These are phyloP conservation scores for Russula virescens DNA, from an alignment of 768 basidiomycete genomes.

Conservation along the genomic window DNA sequence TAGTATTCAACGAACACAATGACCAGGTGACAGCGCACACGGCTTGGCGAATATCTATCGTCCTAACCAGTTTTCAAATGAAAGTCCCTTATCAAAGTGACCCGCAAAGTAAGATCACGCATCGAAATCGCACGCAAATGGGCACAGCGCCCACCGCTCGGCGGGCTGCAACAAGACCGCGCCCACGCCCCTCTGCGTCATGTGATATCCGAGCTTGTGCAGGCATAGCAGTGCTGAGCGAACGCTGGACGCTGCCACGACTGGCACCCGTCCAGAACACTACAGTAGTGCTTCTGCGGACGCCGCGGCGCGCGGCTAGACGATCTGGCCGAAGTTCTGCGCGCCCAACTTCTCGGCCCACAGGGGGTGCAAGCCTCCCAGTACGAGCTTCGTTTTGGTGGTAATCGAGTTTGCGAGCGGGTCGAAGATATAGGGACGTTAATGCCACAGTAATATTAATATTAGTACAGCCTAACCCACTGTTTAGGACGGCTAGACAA, in stretches of 20 bases:
- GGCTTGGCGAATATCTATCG: background rate
- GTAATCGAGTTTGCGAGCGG: slow-evolving; percentile 52
- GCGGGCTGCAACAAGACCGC: slow-evolving; percentile 37
- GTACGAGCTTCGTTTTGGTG: slow-evolving; percentile 47
- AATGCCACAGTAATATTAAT: too few relatives aligned
- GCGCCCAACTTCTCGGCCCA: slow-evolving; percentile 72
- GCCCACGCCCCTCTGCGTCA: slow-evolving; percentile 33
- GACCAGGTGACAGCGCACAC: too few relatives aligned
- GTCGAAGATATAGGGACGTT: slow-evolving; percentile 72
- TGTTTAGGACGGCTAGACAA: too few relatives aligned
- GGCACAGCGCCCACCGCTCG: slow-evolving; percentile 41
- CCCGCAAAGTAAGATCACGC: background rate
- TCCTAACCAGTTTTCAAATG: too few relatives aligned
- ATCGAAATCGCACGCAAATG: slow-evolving; percentile 9
- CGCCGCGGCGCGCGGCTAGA: slow-evolving; percentile 68
- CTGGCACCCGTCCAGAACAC: slow-evolving; percentile 67
- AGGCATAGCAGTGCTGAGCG: slow-evolving; percentile 54
- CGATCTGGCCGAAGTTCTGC: slow-evolving; percentile 60
- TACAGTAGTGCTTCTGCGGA: slow-evolving; percentile 70
- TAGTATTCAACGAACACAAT: background rate
- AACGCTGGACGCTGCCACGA: slow-evolving; percentile 25
- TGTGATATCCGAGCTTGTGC: slow-evolving; percentile 39
- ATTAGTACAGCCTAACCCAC: too few relatives aligned
- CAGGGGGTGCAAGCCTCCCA: slow-evolving; percentile 66
- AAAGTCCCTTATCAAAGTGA: too few relatives aligned